Conservation (phyloP, 257 asterid genomes). For the Solanum stenotomum region DNA sequence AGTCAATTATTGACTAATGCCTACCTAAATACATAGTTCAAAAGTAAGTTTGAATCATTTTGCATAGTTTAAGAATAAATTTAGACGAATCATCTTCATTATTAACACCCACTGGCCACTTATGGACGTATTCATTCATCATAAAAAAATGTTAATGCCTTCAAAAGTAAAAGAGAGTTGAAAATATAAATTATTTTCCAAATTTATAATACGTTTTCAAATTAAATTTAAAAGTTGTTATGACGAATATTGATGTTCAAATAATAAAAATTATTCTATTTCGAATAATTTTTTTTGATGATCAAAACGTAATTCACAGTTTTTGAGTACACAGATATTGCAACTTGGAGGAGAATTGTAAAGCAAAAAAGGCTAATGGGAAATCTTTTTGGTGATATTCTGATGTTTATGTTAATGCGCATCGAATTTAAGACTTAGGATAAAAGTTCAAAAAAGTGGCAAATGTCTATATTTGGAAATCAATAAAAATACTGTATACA, state of each 20-base stretch:
- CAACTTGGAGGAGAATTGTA: background rate
- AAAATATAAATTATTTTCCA: too few relatives aligned
- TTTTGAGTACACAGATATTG: background rate
- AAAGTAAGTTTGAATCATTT: background rate
- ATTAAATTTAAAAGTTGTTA: too few relatives aligned
- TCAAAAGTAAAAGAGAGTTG: too few relatives aligned
- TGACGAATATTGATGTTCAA: background rate
- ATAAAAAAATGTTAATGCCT: too few relatives aligned
- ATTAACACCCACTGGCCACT: background rate
- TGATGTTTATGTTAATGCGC: background rate
- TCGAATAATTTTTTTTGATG: too few relatives aligned
- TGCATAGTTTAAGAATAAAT: background rate
- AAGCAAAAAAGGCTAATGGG: background rate
- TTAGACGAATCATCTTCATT: too few relatives aligned
- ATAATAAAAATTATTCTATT: too few relatives aligned
- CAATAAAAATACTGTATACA: background rate
- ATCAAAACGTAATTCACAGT: background rate
- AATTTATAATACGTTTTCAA: background rate
- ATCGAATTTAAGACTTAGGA: background rate
- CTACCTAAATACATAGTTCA: background rate
- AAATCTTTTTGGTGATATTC: background rate
- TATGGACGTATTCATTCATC: too few relatives aligned
- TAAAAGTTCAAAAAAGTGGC: background rate
- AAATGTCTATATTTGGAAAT: background rate
- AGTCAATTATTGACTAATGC: background rate